Evolutionary conservation across 2,329 filamentous ascomycete genomes (phyloP).

Genomic region (Colletotrichum euphorbiae): DNA sequence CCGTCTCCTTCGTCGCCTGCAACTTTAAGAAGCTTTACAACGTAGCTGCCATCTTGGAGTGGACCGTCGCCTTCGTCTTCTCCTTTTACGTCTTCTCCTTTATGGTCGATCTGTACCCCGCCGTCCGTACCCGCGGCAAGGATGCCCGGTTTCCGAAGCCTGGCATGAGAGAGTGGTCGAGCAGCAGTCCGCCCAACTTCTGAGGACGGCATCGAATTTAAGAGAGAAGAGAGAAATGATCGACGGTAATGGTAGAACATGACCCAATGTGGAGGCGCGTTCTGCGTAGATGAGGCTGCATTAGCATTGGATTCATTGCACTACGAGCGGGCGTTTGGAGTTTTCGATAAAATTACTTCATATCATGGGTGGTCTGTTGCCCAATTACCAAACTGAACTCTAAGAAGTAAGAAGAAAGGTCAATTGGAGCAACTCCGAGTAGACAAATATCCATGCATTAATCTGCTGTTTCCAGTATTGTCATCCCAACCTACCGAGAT

Average conservation of each 20-base stretch:
- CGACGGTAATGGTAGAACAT: background rate
- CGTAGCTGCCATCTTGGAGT: slow-evolving; percentile 82
- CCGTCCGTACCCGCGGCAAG: slow-evolving; percentile 68
- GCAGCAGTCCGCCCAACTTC: slow-evolving; percentile 8
- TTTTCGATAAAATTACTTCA: background rate
- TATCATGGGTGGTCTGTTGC: too few species aligned
- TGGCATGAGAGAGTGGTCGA: slow-evolving; percentile 18
- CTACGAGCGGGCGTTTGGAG: slow-evolving; percentile 29
- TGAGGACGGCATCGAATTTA: background rate
- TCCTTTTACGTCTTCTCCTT: slow-evolving; percentile 90
- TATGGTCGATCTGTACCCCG: slow-evolving; percentile 86
- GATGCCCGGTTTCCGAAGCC: slow-evolving; percentile 35
- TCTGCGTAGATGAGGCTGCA: background rate
- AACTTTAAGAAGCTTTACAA: slow-evolving; percentile 64
- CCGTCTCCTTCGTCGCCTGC: slow-evolving; percentile 76
- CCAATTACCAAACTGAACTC: too few species aligned
- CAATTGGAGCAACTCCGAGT: too few species aligned
- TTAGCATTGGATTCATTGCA: background rate
- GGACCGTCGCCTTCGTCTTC: slow-evolving; percentile 84
- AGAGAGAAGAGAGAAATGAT: background rate
- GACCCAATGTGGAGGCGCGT: background rate
- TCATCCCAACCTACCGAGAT: too few species aligned
- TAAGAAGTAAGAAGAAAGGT: too few species aligned
- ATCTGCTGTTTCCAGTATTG: too few species aligned
- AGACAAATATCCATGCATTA: too few species aligned